Base-by-base conservation (phyloP, 2,329 filamentous ascomycete species). In the Phialophora chinensis region DNA sequence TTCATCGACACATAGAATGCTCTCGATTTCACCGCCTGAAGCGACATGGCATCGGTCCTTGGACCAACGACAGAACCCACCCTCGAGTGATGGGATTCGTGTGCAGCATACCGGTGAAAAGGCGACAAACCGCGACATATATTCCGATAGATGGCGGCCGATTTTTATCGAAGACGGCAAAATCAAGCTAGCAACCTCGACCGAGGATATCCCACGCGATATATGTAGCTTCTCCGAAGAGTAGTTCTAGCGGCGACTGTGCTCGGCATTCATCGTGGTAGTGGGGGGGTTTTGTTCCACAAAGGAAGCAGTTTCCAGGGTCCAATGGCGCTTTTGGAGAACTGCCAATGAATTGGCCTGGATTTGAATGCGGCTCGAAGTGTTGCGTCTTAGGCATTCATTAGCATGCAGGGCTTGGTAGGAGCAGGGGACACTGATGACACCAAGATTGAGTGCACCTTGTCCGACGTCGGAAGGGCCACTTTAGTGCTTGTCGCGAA, bases 381-480 rank as follows among this genome's bases (percentile, higher is more conserved):
- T 59, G 11, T 27, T 31, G 23, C 44, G 50, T 47, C 23, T 42
- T 33, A 60, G 35, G 63, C 33, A 33, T 53, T 47, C 29, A 56
- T 57, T 63, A 53, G 47, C 63, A 68, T 68, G 66, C 66, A 68
- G 62, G 66, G 66, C 58, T 44, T 25, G 12, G 56, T n/a, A 60
- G 42, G 31, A 59, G 42, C 65, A 66, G 56, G 65, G 65, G 27
- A 50, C 27, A 27, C 10, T 31, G 20, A 25, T 52, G 49, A 52
- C 49, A 55, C 53, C 53, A 35, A 55, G n/a, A 38, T 53, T 42
- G 31, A 17, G 27, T 27, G 17, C n/a, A 44, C 49, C 12, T 35
- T 29, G 63, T 69, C 66, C 66, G 66, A 66, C 44, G 29, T 69
- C 66, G 66, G 66, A 60, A 63, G 59, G 60, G 54, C 66, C 60